Evolutionary conservation across 1,284 basidiomycete species (phyloP).

Genomic region (Polyporus tsugae): DNA sequence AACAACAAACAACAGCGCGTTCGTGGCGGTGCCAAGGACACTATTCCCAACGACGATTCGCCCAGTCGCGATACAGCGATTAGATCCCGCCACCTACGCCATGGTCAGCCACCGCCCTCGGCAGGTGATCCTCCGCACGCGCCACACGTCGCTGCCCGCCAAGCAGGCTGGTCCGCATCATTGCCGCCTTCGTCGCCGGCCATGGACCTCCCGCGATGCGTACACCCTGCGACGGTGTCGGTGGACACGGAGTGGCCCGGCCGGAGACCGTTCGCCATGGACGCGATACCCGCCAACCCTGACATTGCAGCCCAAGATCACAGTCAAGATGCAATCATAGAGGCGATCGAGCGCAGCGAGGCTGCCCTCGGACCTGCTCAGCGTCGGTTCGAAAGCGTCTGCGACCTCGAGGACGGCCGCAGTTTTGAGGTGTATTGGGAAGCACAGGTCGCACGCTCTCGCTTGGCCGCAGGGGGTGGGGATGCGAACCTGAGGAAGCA

Average conservation of each 20-base stretch:
- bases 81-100: conserved; percentile 28
- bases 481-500: conserved; percentile 18
- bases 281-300: conserved; percentile 38
- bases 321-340: conserved; percentile 38
- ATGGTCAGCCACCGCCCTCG: conserved; percentile 26
- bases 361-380: conserved; percentile 30
- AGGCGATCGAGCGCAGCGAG: conserved; percentile 39
- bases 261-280: conserved; percentile 39
- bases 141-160: conserved; percentile 19
- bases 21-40: conserved; percentile 27
- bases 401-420: conserved; percentile 40
- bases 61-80: conserved; percentile 19
- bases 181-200: conserved; percentile 34
- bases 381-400: conserved; percentile 28
- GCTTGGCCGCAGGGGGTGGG: conserved; percentile 31
- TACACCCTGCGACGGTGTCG: conserved; percentile 29
- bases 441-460: conserved; percentile 46
- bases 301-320: conserved; percentile 32
- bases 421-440: conserved; percentile 49
- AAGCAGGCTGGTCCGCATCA: conserved; percentile 20
- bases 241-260: conserved; percentile 30
- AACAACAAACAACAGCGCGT: conserved; percentile 26
- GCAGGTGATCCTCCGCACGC: conserved; percentile 22
- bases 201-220: conserved; percentile 33
- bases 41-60: conserved; percentile 15